Conservation (phyloP, 208 protist species). For the Crithidia brevicula region DNA sequence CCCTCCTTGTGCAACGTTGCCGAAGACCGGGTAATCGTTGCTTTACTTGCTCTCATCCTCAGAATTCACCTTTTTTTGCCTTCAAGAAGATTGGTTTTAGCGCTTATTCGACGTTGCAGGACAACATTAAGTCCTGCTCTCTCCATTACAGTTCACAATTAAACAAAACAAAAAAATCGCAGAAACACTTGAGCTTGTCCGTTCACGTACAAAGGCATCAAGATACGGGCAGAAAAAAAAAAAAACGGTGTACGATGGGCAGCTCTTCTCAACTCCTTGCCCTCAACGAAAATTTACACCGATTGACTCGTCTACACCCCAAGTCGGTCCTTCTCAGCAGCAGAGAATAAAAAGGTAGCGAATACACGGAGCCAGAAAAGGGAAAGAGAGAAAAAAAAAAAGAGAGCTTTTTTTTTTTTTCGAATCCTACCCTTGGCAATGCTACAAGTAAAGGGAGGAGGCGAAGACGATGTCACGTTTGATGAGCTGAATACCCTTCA, state of each 20-base stretch:
- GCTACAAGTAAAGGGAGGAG: conserved; percentile 97
- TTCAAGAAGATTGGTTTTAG: background rate
- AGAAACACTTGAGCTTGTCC: background rate
- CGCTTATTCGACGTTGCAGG: conserved; percentile 4
- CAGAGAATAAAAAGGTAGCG: too few species aligned
- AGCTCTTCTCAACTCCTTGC: too few species aligned
- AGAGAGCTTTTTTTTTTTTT: background rate
- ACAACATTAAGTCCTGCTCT: background rate
- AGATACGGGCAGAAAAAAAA: background rate
- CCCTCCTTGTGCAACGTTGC: too few species aligned
- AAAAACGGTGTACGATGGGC: too few species aligned
- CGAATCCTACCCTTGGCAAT: background rate
- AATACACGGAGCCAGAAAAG: background rate
- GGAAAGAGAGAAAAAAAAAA: background rate
- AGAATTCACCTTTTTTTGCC: background rate
- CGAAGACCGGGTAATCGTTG: too few species aligned
- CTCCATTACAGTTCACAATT: background rate
- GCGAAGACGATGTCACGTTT: conserved; percentile 99
- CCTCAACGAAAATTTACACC: too few species aligned
- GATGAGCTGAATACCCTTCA: conserved; percentile 95
- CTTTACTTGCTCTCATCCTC: too few species aligned
- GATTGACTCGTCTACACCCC: too few species aligned
- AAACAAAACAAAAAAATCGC: background rate
- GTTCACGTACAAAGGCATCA: background rate
- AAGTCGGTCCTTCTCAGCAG: too few species aligned